phyloP scores from a whole-genome alignment of 192 early-diverging fungal genomes.

The Lobosporangium transversale region DNA sequence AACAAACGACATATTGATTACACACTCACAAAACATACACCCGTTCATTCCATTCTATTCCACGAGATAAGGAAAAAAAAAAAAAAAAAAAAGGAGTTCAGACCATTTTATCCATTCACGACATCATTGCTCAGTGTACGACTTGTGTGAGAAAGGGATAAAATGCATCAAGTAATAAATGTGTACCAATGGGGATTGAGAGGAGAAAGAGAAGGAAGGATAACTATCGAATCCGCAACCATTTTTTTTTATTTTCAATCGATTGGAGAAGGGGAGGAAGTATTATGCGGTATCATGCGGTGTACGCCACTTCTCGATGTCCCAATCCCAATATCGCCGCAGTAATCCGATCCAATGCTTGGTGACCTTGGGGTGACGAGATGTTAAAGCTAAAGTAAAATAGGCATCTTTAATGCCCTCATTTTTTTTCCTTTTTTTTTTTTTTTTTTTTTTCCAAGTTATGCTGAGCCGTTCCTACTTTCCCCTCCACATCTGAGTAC shows the following conservation, averaged over 20 bases:
- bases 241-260: too few relatives aligned
- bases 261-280: too few relatives aligned
- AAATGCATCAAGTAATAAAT: not conserved
- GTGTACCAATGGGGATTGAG: too few relatives aligned
- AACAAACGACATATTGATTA: too few relatives aligned
- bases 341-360: not conserved
- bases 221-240: too few relatives aligned
- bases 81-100: not conserved
- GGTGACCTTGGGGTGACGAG: not conserved
- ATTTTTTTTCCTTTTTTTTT: too few relatives aligned
- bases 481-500: not conserved
- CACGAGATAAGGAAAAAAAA: slow-evolving; percentile 12
- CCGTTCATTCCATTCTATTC: slow-evolving; percentile 12
- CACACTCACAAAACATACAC: too few relatives aligned
- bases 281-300: not conserved
- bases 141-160: not conserved
- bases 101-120: not conserved
- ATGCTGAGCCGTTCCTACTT: too few relatives aligned
- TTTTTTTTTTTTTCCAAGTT: too few relatives aligned
- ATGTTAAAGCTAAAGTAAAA: too few relatives aligned
- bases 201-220: not conserved
- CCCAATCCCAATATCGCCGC: not conserved
- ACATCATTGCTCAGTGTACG: not conserved
- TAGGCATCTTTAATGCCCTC: too few relatives aligned
- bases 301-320: not conserved